Base-by-base conservation (phyloP, 306 rosid genomes). In the Corylus avellana region DNA sequence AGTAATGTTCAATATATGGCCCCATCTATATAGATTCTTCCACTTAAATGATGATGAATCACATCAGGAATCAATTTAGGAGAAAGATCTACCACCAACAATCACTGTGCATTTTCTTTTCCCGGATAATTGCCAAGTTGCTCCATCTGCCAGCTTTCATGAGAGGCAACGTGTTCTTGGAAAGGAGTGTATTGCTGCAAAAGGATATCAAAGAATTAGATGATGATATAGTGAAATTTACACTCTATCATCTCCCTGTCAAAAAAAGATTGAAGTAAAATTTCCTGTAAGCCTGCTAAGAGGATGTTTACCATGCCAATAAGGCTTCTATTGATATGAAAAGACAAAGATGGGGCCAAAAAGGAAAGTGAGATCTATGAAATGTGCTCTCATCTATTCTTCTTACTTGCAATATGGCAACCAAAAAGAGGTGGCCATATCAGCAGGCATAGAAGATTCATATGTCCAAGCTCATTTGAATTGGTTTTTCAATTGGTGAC, bases 101-200 rank as follows among this genome's bases (percentile, higher is more conserved):
- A 75, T 89, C 93, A 92, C 73, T 79, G 86, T 68, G 79, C 83
- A 56, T 79, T 79, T 84, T 89, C 94, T 74, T 85, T 85, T 71
- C 88, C 84, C 51, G 86, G 84, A 83, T 87, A 84, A 77, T 85
- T 80, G 18, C 90, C 97, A 59, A 89, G 86, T 71, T 87, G 92
- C 78, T 92, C 90, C 91, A 56, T 84, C 91, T 91, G 84, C 98
- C 98, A 94, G 96, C 90, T 90, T 83, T 90, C 97, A 75, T 85
- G 91, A 70, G 97, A 75, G 66, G 98, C 92, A 27, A 89, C 89
- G 55, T 89, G 85, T 59, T 86, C 86, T 77, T 89, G 86, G 49
- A 88, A 88, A 80, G 98, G 97, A 80, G 78, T 84, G 58, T 92
- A 91, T 78, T 90, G 86, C 98, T 94, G 96, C 79, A 82, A 80